phyloP scores from a whole-genome alignment of 257 asterid genomes.

The Penstemon davidsonii region DNA sequence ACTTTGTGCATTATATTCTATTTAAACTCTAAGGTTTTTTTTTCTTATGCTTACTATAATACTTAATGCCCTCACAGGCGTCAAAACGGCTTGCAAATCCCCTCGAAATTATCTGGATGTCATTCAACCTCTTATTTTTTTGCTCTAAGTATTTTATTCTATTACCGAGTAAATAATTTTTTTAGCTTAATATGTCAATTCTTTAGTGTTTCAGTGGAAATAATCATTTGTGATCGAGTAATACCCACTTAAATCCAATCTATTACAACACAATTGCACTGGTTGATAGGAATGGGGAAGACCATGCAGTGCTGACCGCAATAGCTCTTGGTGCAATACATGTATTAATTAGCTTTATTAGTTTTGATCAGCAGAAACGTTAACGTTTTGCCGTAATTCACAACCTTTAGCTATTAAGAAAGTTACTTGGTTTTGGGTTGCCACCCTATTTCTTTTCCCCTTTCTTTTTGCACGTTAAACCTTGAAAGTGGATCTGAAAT shows the following conservation, averaged over 20 bases:
- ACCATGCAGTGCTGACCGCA: constrained; percentile 97
- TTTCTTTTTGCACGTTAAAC: no score
- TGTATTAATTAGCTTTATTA: constrained; percentile 38
- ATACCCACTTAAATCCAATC: not conserved
- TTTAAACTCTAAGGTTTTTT: no score
- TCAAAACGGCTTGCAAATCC: constrained; percentile 75
- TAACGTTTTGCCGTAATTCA: no score
- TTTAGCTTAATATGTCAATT: not conserved
- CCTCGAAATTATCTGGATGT: constrained; percentile 81
- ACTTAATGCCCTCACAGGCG: constrained; percentile 42
- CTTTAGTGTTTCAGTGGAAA: not conserved
- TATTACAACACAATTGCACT: not conserved
- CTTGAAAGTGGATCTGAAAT: no score
- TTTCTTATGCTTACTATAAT: no score
- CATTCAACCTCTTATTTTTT: constrained; percentile 92
- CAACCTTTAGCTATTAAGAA: no score
- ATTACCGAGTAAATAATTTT: not conserved
- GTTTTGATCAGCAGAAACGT: no score
- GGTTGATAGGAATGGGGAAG: constrained; percentile 82
- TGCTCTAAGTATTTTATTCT: constrained; percentile 63
- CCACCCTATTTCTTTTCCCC: no score
- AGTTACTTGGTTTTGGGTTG: no score
- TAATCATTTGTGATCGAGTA: not conserved
- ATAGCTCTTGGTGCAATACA: constrained; percentile 98
- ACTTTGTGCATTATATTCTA: no score